Conservation (phyloP, 306 rosid species). For the Glycyrrhiza uralensis region DNA sequence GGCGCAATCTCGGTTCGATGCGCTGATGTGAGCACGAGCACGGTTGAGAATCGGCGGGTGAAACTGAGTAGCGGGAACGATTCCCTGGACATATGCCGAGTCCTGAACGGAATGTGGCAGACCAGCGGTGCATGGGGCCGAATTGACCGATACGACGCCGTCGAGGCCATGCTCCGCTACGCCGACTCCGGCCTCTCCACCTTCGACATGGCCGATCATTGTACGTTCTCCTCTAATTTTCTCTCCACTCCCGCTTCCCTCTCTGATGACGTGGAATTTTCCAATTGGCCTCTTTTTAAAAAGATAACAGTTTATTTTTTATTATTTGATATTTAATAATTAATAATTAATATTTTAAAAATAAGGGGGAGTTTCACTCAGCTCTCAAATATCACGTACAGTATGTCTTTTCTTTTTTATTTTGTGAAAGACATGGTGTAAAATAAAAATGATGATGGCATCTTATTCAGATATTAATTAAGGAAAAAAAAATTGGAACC, state of each 20-base stretch:
- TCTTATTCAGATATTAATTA: too few species aligned
- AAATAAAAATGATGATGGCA: too few species aligned
- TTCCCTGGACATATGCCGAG: conserved; percentile 69
- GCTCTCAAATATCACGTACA: too few species aligned
- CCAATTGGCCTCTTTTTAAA: background rate
- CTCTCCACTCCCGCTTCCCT: background rate
- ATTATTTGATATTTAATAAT: too few species aligned
- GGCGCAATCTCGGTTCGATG: conserved; percentile 39
- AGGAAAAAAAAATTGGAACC: background rate
- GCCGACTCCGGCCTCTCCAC: conserved; percentile 85
- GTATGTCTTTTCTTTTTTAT: too few species aligned
- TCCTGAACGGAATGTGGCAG: conserved; percentile 90
- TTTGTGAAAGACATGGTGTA: too few species aligned
- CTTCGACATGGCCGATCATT: conserved; percentile 97
- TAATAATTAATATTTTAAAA: too few species aligned
- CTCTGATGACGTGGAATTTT: conserved; percentile 11
- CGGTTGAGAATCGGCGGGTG: conserved; percentile 38
- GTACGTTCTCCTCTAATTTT: conserved; percentile 32
- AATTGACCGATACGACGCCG: conserved; percentile 78
- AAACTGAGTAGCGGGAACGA: conserved; percentile 56
- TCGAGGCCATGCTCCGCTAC: conserved; percentile 83
- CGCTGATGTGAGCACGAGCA: conserved; percentile 20
- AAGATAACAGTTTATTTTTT: too few species aligned
- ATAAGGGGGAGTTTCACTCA: too few species aligned
- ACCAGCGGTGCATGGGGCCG: conserved; percentile 88